A percentile compares a stretch with the other conserved stretches of the same genome.
phyloP scores from a whole-genome alignment of 345 rosid species.

The Salix koriyanagi region DNA sequence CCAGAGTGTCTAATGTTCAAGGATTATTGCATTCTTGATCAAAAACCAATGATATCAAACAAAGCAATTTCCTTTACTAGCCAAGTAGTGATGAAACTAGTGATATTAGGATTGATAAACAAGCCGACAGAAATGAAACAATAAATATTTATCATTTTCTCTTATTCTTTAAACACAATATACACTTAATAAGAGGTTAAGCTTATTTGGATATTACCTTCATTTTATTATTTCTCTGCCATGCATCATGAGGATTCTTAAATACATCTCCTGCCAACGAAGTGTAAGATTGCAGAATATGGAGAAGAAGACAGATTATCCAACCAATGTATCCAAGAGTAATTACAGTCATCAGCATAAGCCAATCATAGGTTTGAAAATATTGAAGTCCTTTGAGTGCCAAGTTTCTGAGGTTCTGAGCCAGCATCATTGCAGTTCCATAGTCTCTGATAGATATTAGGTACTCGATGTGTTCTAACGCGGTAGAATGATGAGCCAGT shows the following conservation, averaged over 20 bases:
- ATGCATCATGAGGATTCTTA: conserved; percentile 44
- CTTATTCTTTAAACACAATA: not conserved
- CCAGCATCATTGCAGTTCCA: conserved; percentile 60
- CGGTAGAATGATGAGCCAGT: conserved; percentile 41
- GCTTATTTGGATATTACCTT: conserved; percentile 66
- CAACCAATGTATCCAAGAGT: conserved; percentile 90
- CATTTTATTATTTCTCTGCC: conserved; percentile 44
- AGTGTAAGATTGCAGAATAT: conserved; percentile 81
- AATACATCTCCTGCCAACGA: conserved; percentile 48
- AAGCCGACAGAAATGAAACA: not conserved
- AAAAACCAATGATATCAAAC: not conserved
- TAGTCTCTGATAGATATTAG: conserved; percentile 48
- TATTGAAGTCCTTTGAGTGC: conserved; percentile 86
- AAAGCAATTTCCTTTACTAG: not conserved
- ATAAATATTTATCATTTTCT: not conserved
- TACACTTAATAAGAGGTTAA: conserved; percentile 22
- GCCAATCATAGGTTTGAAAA: conserved; percentile 95
- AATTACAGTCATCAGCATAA: conserved; percentile 81
- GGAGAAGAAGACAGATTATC: conserved; percentile 81
- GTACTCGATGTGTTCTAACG: conserved; percentile 57
- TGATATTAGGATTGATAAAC: not conserved
- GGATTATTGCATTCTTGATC: not conserved
- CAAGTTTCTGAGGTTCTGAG: conserved; percentile 72
- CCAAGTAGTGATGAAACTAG: not conserved
- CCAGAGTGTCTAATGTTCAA: not conserved